Evolutionary conservation across 805 yeast species (phyloP).

Genomic region (Candida easanensis): DNA sequence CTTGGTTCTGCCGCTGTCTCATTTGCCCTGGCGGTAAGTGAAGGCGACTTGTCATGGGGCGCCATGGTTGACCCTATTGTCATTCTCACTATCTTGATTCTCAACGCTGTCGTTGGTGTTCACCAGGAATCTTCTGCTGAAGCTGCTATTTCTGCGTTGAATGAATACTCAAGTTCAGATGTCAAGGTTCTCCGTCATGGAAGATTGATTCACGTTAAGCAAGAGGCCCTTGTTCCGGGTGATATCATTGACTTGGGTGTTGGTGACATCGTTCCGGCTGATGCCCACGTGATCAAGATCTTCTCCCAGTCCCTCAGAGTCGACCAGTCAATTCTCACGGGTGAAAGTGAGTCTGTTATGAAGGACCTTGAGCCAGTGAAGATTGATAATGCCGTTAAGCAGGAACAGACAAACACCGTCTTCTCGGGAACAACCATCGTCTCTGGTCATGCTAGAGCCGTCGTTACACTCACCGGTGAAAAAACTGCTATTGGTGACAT

Average conservation of each 20-base stretch:
- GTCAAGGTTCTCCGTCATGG: conserved; percentile 46
- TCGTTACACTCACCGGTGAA: conserved; percentile 46
- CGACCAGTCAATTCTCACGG: conserved; percentile 48
- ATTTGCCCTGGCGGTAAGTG: conserved; percentile 30
- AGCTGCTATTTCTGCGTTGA: conserved; percentile 47
- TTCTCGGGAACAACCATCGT: conserved; percentile 46
- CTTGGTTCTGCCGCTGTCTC: conserved; percentile 34
- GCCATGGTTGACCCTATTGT: conserved; percentile 38
- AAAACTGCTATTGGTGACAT: conserved; percentile 48
- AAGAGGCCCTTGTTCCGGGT: conserved; percentile 44
- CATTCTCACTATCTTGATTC: conserved; percentile 41
- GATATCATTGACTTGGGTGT: conserved; percentile 38
- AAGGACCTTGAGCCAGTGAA: conserved; percentile 28
- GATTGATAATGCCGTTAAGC: conserved; percentile 35
- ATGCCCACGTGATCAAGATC: conserved; percentile 39
- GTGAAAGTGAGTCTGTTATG: conserved; percentile 43
- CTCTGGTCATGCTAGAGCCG: conserved; percentile 42
- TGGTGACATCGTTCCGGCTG: conserved; percentile 48
- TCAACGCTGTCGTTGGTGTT: conserved; percentile 48
- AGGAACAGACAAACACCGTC: conserved; percentile 39
- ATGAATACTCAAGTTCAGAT: conserved; percentile 43
- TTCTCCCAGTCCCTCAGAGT: conserved; percentile 39
- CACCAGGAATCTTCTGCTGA: conserved; percentile 51
- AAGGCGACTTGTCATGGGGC: conserved; percentile 31
- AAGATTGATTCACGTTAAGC: conserved; percentile 38